Evolutionary conservation across 768 basidiomycete species (phyloP).

Genomic region (Xerocomellus intermedius): DNA sequence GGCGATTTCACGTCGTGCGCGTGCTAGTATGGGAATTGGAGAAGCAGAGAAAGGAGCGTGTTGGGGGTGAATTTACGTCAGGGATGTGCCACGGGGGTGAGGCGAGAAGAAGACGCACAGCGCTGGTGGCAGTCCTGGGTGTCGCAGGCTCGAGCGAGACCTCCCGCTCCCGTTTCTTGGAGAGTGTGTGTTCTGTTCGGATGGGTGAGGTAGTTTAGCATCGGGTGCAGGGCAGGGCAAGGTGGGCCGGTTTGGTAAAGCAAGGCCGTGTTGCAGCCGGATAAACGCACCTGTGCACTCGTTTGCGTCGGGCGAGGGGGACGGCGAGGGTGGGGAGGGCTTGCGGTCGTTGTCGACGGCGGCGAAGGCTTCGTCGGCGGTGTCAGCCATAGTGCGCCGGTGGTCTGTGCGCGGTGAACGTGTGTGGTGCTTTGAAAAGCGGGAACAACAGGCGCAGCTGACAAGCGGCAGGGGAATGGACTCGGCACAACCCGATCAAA

Average conservation of each 20-base stretch:
- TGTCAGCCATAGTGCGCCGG: slow-evolving; percentile 27
- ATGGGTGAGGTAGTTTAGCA: slow-evolving; percentile 14
- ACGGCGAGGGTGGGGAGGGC: slow-evolving; percentile 26
- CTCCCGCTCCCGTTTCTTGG: slow-evolving; percentile 76
- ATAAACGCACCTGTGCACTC: slow-evolving; percentile 42
- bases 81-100: slow-evolving; percentile 11
- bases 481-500: slow-evolving; percentile 36
- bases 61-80: slow-evolving; percentile 30
- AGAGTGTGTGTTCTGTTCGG: slow-evolving; percentile 42
- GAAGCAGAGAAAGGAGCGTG: slow-evolving; percentile 19
- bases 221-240: slow-evolving; percentile 25
- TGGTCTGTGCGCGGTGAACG: slow-evolving; percentile 34
- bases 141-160: slow-evolving; percentile 70
- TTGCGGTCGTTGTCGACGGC: slow-evolving; percentile 20
- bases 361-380: slow-evolving; percentile 17
- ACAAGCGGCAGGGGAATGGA: slow-evolving; percentile 30
- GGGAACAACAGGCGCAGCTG: slow-evolving; percentile 34
- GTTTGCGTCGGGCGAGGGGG: slow-evolving; percentile 46
- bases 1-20: slow-evolving; percentile 52
- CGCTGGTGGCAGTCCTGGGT: slow-evolving; percentile 37
- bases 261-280: slow-evolving; percentile 20
- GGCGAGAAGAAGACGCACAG: slow-evolving; percentile 33
- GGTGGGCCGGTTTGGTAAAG: slow-evolving; percentile 26
- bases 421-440: slow-evolving; percentile 23
- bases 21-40: slow-evolving; percentile 24